These are phyloP conservation scores for Cryoendolithus antarcticus DNA, from an alignment of 2,329 filamentous ascomycete genomes.

Conservation along the genomic window DNA sequence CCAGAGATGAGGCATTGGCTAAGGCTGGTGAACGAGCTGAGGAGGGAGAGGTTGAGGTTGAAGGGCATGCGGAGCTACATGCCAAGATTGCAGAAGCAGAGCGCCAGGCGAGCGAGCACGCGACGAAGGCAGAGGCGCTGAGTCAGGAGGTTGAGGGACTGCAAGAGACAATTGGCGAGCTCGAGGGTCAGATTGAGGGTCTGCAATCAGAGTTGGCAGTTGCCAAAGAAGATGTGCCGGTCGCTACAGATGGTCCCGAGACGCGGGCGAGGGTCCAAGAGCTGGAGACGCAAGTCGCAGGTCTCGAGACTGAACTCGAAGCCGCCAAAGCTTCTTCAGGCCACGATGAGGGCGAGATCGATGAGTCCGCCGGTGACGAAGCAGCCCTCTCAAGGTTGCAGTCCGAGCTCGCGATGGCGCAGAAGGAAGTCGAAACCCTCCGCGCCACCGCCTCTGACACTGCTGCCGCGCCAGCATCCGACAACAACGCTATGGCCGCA, in stretches of 20 bases:
- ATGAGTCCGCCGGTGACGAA: constrained; percentile 7
- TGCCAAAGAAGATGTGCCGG: constrained; percentile 6
- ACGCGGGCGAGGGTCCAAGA: constrained; percentile 36
- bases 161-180: constrained; percentile 50
- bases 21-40: constrained; percentile 29
- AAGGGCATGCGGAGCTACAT: constrained; percentile 25
- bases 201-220: constrained; percentile 27
- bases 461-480: constrained; percentile 11
- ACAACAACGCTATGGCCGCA: constrained; percentile 30
- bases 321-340: constrained; percentile 10
- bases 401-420: constrained; percentile 31
- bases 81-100: constrained; percentile 29
- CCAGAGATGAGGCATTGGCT: constrained; percentile 51
- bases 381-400: constrained; percentile 25
- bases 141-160: constrained; percentile 35
- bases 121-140: constrained; percentile 24
- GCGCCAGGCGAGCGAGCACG: constrained; percentile 26
- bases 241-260: no score
- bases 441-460: constrained; percentile 23
- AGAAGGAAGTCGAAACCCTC: constrained; percentile 34
- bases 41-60: constrained; percentile 22
- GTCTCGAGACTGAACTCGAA: constrained; percentile 27
- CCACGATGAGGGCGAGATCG: constrained; percentile 7
- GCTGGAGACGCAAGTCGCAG: constrained; percentile 47
- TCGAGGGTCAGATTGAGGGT: constrained; percentile 45